phyloP scores from a whole-genome alignment of 148 eudicot genomes.

The Polygonum aviculare region DNA sequence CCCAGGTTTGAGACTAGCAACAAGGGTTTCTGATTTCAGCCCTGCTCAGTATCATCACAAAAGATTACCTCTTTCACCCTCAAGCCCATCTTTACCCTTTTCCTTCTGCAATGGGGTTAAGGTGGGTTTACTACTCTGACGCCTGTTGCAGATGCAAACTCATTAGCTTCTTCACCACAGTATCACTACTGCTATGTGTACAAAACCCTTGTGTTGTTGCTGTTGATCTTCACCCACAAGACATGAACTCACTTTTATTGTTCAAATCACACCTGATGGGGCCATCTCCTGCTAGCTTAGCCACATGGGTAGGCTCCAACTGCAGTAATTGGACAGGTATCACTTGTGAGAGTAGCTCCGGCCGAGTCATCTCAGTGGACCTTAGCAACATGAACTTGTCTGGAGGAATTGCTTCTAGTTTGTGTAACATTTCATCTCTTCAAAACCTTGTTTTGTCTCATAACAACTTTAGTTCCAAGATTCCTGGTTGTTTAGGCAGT shows the following conservation, averaged over 20 bases:
- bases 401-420: conserved; percentile 45
- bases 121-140: conserved; percentile 20
- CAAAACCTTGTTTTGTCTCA: conserved; percentile 53
- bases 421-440: conserved; percentile 57
- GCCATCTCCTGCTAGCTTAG: conserved; percentile 33
- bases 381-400: conserved; percentile 52
- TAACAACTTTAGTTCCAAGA: conserved; percentile 40
- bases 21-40: conserved; percentile 2
- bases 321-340: conserved; percentile 51
- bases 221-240: conserved; percentile 42
- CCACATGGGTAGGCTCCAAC: conserved; percentile 50
- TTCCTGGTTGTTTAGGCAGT: conserved; percentile 52
- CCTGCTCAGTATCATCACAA: not conserved
- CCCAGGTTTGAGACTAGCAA: not conserved
- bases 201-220: conserved; percentile 29
- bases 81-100: conserved; percentile 6
- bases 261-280: conserved; percentile 54
- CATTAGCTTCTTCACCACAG: conserved; percentile 10
- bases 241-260: conserved; percentile 40
- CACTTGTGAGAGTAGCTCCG: conserved; percentile 35
- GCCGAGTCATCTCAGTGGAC: conserved; percentile 49
- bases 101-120: conserved; percentile 30
- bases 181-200: conserved; percentile 18
- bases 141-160: not conserved
- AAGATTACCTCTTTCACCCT: not conserved